Conservation (phyloP, 148 eudicot species). For the Spergularia bocconei region DNA sequence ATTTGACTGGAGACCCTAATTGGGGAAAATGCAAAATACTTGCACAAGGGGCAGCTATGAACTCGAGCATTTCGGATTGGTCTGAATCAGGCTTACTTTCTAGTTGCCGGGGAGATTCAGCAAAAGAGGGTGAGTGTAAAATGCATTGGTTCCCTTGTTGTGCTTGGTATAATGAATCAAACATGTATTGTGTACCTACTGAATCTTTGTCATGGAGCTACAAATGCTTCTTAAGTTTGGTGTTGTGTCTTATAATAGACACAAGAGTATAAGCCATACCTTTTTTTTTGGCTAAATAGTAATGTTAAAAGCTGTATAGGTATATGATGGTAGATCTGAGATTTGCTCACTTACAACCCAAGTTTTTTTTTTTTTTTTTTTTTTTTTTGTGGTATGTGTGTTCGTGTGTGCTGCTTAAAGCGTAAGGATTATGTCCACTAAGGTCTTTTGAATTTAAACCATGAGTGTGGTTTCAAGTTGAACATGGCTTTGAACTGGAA, state of each 20-base stretch:
- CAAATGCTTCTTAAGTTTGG: too few species aligned
- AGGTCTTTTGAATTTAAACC: too few species aligned
- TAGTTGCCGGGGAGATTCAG: constrained; percentile 38
- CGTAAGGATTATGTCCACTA: too few species aligned
- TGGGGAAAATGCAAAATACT: constrained; percentile 64
- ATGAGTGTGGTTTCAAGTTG: too few species aligned
- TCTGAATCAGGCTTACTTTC: constrained; percentile 32
- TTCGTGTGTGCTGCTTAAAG: too few species aligned
- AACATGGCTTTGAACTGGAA: too few species aligned
- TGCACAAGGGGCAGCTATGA: constrained; percentile 57
- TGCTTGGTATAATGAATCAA: background rate
- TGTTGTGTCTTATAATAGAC: too few species aligned
- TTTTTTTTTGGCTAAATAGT: too few species aligned
- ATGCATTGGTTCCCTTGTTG: background rate
- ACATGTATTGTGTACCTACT: background rate
- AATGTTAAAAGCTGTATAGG: too few species aligned
- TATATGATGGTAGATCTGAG: too few species aligned
- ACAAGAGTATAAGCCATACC: too few species aligned
- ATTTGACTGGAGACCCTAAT: constrained; percentile 59
- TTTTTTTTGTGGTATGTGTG: background rate
- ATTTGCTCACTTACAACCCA: background rate
- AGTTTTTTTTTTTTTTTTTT: background rate
- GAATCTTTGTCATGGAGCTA: too few species aligned
- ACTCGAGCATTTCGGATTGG: constrained; percentile 53
- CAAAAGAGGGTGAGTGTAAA: constrained; percentile 40